phyloP scores from a whole-genome alignment of 768 basidiomycete species.

The Mycena polygramma region DNA sequence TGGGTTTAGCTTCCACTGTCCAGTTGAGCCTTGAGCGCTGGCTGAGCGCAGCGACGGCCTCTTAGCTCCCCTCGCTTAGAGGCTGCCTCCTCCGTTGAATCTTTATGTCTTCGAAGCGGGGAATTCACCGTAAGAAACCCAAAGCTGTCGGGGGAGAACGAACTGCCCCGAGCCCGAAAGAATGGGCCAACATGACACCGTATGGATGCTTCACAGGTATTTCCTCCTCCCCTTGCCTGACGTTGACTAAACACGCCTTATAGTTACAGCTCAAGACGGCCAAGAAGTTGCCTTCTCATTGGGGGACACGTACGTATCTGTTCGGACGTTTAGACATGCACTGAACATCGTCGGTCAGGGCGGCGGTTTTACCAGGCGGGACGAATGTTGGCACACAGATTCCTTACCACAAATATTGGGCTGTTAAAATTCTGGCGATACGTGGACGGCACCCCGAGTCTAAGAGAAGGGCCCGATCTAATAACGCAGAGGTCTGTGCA shows the following conservation, averaged over 20 bases:
- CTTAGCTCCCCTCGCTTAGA: too few species aligned
- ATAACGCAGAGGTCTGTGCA: neutral
- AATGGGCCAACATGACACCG: conserved; percentile 22
- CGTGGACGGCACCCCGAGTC: neutral
- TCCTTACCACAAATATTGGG: conserved; percentile 17
- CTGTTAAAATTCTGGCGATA: conserved; percentile 24
- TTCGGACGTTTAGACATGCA: too few species aligned
- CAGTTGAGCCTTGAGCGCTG: too few species aligned
- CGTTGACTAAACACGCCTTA: neutral
- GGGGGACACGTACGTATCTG: conserved; percentile 23
- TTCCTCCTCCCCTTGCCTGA: neutral
- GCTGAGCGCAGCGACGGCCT: too few species aligned
- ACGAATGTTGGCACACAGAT: conserved; percentile 5
- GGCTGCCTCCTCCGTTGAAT: too few species aligned
- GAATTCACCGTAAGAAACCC: conserved; percentile 1
- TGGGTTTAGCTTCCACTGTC: too few species aligned
- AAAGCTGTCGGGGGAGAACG: neutral
- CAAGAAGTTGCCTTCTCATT: neutral
- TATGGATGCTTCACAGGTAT: conserved; percentile 20
- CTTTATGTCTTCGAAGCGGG: neutral
- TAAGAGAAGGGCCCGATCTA: neutral
- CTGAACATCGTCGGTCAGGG: conserved; percentile 5
- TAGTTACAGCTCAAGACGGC: conserved; percentile 25
- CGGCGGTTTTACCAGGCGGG: conserved; percentile 18
- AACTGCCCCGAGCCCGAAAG: conserved; percentile 3